Percentiles rank a stretch among this genome's conserved stretches.
phyloP scores from a whole-genome alignment of 129 eudicot species.

The Flaveria brownii region DNA sequence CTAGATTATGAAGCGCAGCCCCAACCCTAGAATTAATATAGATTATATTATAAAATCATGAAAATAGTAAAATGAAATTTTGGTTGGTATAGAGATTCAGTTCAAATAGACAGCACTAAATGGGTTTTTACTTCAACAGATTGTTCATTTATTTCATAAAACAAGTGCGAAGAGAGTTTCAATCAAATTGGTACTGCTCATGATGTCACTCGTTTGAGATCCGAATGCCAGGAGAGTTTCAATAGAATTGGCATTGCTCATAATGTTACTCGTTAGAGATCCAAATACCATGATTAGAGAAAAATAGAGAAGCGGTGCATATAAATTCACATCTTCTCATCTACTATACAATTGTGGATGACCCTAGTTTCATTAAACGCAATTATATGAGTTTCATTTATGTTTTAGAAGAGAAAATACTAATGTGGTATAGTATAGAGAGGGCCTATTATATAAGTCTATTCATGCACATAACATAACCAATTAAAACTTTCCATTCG shows the following conservation, averaged over 20 bases:
- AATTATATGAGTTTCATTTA: background rate
- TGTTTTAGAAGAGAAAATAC: background rate
- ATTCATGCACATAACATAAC: slow-evolving; percentile 18
- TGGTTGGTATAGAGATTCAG: background rate
- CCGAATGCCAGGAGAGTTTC: background rate
- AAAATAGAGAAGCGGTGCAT: background rate
- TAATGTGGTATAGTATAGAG: background rate
- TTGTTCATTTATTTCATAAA: slow-evolving; percentile 1
- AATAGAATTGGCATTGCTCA: background rate
- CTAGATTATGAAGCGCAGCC: slow-evolving; percentile 94
- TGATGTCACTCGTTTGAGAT: slow-evolving; percentile 5
- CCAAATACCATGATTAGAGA: background rate
- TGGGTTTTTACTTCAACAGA: background rate
- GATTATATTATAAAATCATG: slow-evolving; percentile 5
- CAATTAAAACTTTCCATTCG: background rate
- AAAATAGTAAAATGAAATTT: background rate
- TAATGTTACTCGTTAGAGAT: slow-evolving; percentile 6
- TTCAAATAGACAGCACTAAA: slow-evolving; percentile 10
- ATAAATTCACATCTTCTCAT: background rate
- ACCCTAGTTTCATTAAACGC: background rate
- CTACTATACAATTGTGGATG: slow-evolving; percentile 4
- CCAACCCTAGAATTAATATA: slow-evolving; percentile 64
- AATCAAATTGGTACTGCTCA: background rate
- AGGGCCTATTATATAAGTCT: background rate
- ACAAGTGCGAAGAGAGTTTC: background rate